Base-by-base conservation (phyloP, 768 basidiomycete genomes). In the Russula sp. region DNA sequence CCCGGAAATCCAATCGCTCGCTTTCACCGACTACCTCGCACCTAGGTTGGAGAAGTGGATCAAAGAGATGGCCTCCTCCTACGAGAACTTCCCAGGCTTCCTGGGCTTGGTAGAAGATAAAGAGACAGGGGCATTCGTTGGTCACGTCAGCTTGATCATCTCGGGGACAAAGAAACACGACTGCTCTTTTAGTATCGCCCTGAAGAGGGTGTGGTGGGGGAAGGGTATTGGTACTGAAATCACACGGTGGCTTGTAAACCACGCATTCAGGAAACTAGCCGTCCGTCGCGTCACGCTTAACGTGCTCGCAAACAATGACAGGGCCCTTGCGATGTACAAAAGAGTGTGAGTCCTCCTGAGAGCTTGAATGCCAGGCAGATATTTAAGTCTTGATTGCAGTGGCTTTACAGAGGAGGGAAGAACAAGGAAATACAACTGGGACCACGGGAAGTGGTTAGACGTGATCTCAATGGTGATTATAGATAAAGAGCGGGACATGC, bases 211-310 rank as follows among this genome's bases (percentile, higher is more conserved):
- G 57, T 58, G 53, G 65, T 59, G 57, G 61, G 65, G 61, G 20
- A 62, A 54, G 39, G 61, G 64, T 4, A 54, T 58, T 13, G 65
- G 65, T 11, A 65, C 65, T 34, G 65, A 65, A 48, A 38, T 63
- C 39, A 55, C 61, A 7, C 42, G 36, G 11, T 65, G 56, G 56
- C 51, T 59, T 34, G 61, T 63, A n/a, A 52, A 42, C 52, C 43
- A 63, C 36, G 58, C 46, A 13, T 60, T 59, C 32, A 22, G 46
- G 22, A 49, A 48, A 41, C 25, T 63, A 11, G 65, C 57, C 8
- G 36, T 52, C 29, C 61, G 52, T 41, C 65, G 61, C 5, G 42
- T 63, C 6, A 47, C 58, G n/a, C 50, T 64, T 0, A 39, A 41
- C 22, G 62, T 64, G 55, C 52, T 47, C 16, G 52, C 46, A 20